These are phyloP conservation scores for Penicillium expansum DNA, from an alignment of 2,329 filamentous ascomycete genomes.

Conservation along the genomic window DNA sequence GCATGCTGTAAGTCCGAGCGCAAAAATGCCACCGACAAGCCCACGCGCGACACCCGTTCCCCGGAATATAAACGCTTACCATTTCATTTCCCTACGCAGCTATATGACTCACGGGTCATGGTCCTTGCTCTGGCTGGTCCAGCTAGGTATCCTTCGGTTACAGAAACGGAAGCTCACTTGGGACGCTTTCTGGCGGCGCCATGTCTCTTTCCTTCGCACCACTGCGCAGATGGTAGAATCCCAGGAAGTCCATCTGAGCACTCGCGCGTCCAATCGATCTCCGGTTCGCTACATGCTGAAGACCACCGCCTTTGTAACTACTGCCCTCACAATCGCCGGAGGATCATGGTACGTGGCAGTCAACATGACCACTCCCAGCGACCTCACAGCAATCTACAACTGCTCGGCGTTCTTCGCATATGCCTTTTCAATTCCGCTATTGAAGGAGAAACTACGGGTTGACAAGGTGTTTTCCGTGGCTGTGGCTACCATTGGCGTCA, in stretches of 20 bases:
- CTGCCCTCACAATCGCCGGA: slow-evolving; percentile 82
- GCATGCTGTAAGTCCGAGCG: slow-evolving; percentile 72
- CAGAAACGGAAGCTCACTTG: slow-evolving; percentile 78
- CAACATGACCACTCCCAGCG: slow-evolving; percentile 85
- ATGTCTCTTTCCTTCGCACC: slow-evolving; percentile 60
- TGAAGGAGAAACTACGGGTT: slow-evolving; percentile 77
- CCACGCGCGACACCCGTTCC: slow-evolving; percentile 1
- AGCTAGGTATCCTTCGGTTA: slow-evolving; percentile 74
- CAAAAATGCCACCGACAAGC: slow-evolving; percentile 1
- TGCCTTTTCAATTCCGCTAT: slow-evolving; percentile 85
- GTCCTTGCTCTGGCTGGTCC: slow-evolving; percentile 81
- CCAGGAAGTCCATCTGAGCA: slow-evolving; percentile 64
- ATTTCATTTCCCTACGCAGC: slow-evolving; percentile 34
- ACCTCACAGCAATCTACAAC: slow-evolving; percentile 98
- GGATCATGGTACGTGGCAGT: slow-evolving; percentile 96
- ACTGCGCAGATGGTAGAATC: slow-evolving; percentile 84
- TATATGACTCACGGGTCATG: slow-evolving; percentile 95
- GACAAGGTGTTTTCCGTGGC: slow-evolving; percentile 85
- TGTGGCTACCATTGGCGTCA: slow-evolving; percentile 82
- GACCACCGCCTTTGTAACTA: slow-evolving; percentile 79
- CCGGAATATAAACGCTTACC: slow-evolving; percentile 18
- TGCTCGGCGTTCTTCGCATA: slow-evolving; percentile 99
- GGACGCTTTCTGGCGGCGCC: slow-evolving; percentile 78
- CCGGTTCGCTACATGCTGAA: slow-evolving; percentile 72
- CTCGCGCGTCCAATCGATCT: slow-evolving; percentile 39